Evolutionary conservation across 192 early-diverging fungal genomes (phyloP), one percentile per base, ranked within the genome.

Genomic region (Chytriomyces sp.): DNA sequence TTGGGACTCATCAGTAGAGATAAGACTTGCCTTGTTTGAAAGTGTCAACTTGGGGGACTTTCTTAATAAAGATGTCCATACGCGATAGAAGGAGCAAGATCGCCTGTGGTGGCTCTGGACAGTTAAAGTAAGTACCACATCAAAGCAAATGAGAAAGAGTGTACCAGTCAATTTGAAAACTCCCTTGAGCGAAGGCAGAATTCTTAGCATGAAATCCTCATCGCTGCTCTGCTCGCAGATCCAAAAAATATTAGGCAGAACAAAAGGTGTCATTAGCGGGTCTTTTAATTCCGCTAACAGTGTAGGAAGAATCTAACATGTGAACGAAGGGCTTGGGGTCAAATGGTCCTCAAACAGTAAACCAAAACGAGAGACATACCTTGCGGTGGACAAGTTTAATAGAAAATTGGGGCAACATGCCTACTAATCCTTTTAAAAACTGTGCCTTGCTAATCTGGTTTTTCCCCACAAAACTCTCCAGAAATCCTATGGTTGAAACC

Each of bases 401-500:
- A 0, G 93, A 88, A 59, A 92, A 94, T 77, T 88, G 85, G 3
- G 86, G 81, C 36, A 95, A 75, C 32, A 93, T 85, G 8, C 86
- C 80, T 5, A 83, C 78, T 41, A 95, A 78, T 0, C 89, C 91
- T 70, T 90, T 89, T 85, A 95, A 84, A 57, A 95, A 95, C 31
- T 88, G 86, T 6, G 85, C 77, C 64, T 95, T 93, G 54, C 92
- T 88, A 34, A 92, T 91, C 52, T 80, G 74, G 0, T 91, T 81
- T 75, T 94, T 93, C 66, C 92, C 92, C 0, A 90, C 88, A 70
- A 95, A 86, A 17, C 81, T 78, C 63, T 94, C 93, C 70, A 95
- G 82, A 62, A 89, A 94, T 52, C 85, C 83, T 71, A 95, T 86
- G 0, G 93, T 90, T 0, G 90, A 90, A 3, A 94, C 86, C 2